phyloP scores from a whole-genome alignment of 2,329 filamentous ascomycete genomes.

The Chlorencoelia australis region DNA sequence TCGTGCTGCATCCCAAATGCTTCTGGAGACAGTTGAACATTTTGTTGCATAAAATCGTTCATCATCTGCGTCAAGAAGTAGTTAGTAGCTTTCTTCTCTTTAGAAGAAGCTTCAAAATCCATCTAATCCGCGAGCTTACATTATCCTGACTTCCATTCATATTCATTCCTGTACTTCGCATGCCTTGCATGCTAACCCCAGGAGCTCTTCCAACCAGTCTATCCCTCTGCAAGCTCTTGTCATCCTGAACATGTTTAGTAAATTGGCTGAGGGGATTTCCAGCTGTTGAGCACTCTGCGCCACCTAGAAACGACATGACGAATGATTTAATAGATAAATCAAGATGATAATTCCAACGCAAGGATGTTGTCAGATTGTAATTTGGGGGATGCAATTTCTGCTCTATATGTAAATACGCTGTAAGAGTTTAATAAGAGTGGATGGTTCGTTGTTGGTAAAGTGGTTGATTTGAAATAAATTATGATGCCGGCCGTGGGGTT shows the following conservation, averaged over 20 bases:
- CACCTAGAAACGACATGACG: constrained; percentile 86
- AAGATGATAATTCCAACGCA: too few relatives aligned
- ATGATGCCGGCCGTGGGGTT: too few relatives aligned
- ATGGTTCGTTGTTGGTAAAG: too few relatives aligned
- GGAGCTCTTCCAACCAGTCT: constrained; percentile 69
- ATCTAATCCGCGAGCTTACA: constrained; percentile 31
- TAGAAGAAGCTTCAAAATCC: background rate
- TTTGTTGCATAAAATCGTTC: constrained; percentile 84
- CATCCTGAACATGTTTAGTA: constrained; percentile 92
- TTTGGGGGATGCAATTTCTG: too few relatives aligned
- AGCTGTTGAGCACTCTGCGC: constrained; percentile 91
- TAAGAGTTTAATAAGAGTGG: too few relatives aligned
- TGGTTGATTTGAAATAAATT: too few relatives aligned
- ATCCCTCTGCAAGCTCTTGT: constrained; percentile 89
- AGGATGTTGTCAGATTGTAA: too few relatives aligned
- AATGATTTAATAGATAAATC: too few relatives aligned
- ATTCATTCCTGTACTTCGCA: constrained; percentile 53
- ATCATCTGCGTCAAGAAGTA: constrained; percentile 56
- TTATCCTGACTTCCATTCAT: constrained; percentile 54
- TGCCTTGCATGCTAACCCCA: constrained; percentile 61
- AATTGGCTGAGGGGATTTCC: constrained; percentile 96
- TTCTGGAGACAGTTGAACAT: constrained; percentile 43
- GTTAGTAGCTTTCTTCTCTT: background rate
- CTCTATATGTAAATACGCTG: background rate
- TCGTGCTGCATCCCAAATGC: constrained; percentile 26